These are phyloP conservation scores for Dothistroma pini DNA, from an alignment of 2,329 filamentous ascomycete species.

Conservation along the genomic window DNA sequence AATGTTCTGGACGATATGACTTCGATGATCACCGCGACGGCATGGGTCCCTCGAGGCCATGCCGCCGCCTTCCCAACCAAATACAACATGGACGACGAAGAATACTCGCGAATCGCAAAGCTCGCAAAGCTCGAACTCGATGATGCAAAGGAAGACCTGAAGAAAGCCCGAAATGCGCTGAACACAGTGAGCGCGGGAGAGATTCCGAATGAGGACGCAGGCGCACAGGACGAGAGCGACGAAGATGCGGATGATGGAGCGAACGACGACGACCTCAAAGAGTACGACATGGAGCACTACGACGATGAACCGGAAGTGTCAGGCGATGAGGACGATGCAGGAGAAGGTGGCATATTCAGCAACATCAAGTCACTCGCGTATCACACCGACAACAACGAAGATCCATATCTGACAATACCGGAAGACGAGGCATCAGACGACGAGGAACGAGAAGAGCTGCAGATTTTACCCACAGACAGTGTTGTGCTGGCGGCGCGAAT, in stretches of 20 bases:
- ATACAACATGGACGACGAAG: constrained; percentile 51
- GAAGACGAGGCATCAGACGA: constrained; percentile 64
- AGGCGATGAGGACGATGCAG: constrained; percentile 63
- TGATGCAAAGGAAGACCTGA: constrained; percentile 83
- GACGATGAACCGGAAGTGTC: constrained; percentile 60
- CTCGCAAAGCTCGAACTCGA: constrained; percentile 67
- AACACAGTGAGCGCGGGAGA: constrained; percentile 34
- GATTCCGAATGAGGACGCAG: constrained; percentile 63
- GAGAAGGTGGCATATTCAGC: constrained; percentile 71
- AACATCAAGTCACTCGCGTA: constrained; percentile 92
- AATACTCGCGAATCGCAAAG: constrained; percentile 50
- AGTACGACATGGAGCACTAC: constrained; percentile 95
- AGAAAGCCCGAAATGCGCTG: constrained; percentile 57
- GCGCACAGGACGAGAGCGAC: constrained; percentile 55
- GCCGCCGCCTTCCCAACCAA: constrained; percentile 49
- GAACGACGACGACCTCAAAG: constrained; percentile 80
- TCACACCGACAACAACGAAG: constrained; percentile 89
- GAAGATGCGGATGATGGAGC: constrained; percentile 26
- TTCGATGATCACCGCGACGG: constrained; percentile 55
- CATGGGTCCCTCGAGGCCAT: constrained; percentile 52
- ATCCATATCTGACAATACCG: constrained; percentile 91
- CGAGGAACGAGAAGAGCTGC: constrained; percentile 87
- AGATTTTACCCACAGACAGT: constrained; percentile 90
- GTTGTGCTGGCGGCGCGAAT: constrained; percentile 87
- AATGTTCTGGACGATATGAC: constrained; percentile 30